Evolutionary conservation across 2,329 filamentous ascomycete genomes (phyloP), one percentile per base, ranked within the genome.

Genomic region (Fusarium liriodendri): DNA sequence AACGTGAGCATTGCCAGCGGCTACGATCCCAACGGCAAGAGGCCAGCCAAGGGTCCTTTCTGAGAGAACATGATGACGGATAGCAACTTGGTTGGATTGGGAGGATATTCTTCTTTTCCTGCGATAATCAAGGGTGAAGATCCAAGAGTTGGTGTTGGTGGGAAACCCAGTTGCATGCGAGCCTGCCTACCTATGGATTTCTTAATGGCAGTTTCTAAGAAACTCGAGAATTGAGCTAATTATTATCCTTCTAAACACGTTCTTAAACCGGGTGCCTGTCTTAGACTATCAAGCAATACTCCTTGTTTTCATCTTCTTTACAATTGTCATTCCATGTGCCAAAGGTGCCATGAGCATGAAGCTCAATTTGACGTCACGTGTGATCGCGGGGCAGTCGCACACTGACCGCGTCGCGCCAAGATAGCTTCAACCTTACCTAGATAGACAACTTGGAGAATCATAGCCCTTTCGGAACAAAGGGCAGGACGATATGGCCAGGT

Each of bases 11-110:
- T 80, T 13, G 74, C 77, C 11, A 76, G 79, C 14, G 76, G 73
- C 6, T 76, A 79, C 29, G 76, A 81, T 38, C 45, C 73, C 11
- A 80, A 77, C 29, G 81, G 80, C 7, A 83, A 84, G 76, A 80
- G 80, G 70, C 69, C 81, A 16, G 73, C 72, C 18, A 76, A 74
- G 27, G 77, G 72, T 9, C 60, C 62, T 8, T 76, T 71, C 27
- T 70, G 63, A 78, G 33, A 25, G 47, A 29, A 66, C 2, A 62
- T n/a, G 38, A 62, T 65, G 63, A 70, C 37, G 16, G 45, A 27
- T 52, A 63, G 42, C 59, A 66, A n/a, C 65, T 60, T 35, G 58
- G 65, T 66, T 64, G 55, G 25, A 20, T 52, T 52, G 47, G 47
- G 25, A 29, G 16, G 47, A 7, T 32, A 52, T 13, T 54, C 50